Percentiles rank a stretch among this genome's conserved stretches.
These are phyloP conservation scores for Backusella morwellensis DNA, from an alignment of 192 early-diverging fungal genomes.

Conservation along the genomic window DNA sequence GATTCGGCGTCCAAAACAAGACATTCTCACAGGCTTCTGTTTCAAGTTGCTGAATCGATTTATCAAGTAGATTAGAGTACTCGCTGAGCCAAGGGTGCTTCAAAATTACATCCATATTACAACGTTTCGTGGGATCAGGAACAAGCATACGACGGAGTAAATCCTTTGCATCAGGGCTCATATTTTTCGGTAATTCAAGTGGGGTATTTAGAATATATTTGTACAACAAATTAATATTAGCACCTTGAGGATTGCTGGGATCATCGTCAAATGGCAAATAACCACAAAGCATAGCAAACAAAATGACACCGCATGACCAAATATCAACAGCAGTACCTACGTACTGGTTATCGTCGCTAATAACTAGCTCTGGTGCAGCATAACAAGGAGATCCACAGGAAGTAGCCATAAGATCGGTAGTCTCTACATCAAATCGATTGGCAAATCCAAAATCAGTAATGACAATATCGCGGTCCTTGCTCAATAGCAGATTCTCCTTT, in stretches of 20 bases:
- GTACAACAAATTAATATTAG: constrained; percentile 80
- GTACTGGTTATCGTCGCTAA: constrained; percentile 88
- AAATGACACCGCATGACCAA: constrained; percentile 97
- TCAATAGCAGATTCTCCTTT: constrained; percentile 92
- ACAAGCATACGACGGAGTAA: constrained; percentile 86
- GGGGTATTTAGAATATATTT: constrained; percentile 81
- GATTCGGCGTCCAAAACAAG: constrained; percentile 6
- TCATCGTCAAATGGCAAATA: constrained; percentile 90
- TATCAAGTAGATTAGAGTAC: constrained; percentile 33
- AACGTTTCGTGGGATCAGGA: constrained; percentile 79
- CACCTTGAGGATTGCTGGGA: constrained; percentile 82
- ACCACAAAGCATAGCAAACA: constrained; percentile 89
- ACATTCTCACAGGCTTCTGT: constrained; percentile 8
- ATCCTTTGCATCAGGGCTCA: constrained; percentile 70
- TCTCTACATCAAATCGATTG: constrained; percentile 71
- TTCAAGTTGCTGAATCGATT: constrained; percentile 16
- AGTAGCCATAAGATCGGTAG: constrained; percentile 81
- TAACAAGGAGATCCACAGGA: constrained; percentile 97
- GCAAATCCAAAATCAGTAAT: constrained; percentile 99
- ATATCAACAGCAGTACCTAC: constrained; percentile 94
- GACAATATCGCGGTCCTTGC: constrained; percentile 86
- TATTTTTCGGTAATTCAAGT: constrained; percentile 79
- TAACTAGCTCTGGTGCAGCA: constrained; percentile 96
- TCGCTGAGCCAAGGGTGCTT: constrained; percentile 58
- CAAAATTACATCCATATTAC: constrained; percentile 69